Evolutionary conservation across 306 rosid genomes (phyloP).

Genomic region (Cicer cuneatum): DNA sequence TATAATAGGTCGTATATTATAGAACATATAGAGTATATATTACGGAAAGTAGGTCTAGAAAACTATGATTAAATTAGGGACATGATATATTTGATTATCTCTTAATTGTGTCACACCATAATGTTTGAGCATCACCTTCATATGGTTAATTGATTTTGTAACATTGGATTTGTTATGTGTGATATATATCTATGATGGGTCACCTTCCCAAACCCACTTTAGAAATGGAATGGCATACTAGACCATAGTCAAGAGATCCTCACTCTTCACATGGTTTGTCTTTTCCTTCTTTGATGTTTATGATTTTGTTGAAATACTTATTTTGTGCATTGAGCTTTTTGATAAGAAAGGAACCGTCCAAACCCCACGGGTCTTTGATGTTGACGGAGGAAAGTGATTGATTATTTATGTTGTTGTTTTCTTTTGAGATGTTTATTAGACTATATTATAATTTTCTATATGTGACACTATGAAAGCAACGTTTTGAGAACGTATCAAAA

Average conservation of each 20-base stretch:
- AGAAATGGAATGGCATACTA: slow-evolving; percentile 37
- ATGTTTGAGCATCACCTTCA: background rate
- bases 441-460: slow-evolving; percentile 34
- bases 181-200: slow-evolving; percentile 23
- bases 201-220: slow-evolving; percentile 32
- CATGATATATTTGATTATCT: no score
- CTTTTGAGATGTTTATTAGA: slow-evolving; percentile 40
- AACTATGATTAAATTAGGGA: no score
- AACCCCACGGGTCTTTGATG: slow-evolving; percentile 63
- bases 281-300: slow-evolving; percentile 47
- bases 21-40: no score
- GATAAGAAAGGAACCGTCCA: slow-evolving; percentile 52
- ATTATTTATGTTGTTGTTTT: slow-evolving; percentile 53
- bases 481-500: slow-evolving; percentile 49
- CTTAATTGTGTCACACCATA: no score
- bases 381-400: slow-evolving; percentile 61
- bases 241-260: slow-evolving; percentile 39
- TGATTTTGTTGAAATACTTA: slow-evolving; percentile 41
- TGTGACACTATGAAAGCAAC: slow-evolving; percentile 61
- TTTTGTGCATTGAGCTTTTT: slow-evolving; percentile 44
- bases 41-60: no score
- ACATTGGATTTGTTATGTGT: background rate
- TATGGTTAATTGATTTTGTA: slow-evolving; percentile 1
- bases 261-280: slow-evolving; percentile 62
- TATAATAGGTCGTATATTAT: no score